Base-by-base conservation (phyloP, 192 early-diverging fungal genomes). In the Coemansia javaensis region DNA sequence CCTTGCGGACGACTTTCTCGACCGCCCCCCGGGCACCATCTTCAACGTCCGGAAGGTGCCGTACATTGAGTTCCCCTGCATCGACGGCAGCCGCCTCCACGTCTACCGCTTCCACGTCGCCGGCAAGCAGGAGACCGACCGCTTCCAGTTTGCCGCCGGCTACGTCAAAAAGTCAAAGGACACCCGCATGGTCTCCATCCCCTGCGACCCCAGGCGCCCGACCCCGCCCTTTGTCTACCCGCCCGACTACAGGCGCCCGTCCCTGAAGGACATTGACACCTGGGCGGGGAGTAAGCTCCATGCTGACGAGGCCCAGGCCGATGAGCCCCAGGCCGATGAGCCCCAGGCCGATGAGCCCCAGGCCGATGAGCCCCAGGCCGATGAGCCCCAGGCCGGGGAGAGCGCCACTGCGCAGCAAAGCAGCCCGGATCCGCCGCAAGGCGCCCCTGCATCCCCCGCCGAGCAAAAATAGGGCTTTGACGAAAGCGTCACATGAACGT, bases 61-160 rank as follows among this genome's bases (percentile, higher is more conserved):
- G 16, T 69, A 61, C 16, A 20, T 69, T 14, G 66, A 69, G 46
- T 33, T 69, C 9, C 7, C 44, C 2, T 69, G 66, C 32, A 53
- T 69, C 12, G 66, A 50, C 20, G 66, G 66, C 7, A 40, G 45
- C n/a, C 59, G 66, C 14, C 40, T 69, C 14, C 59, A 57, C 27
- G 66, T 34, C 0, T 56, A 40, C 8, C 35, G 59, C 25, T 69
- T 69, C 17, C 42, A 33, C 16, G 58, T 61, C 2, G 53, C 53
- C 7, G 53, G 53, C 30, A 69, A 69, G 49, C 43, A 44, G 18
- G 28, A 44, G 11, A 21, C 28, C 15, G 66, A 69, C 36, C 8
- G 35, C 5, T 49, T 53, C 40, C 66, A 69, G 50, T 69, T 69
- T 41, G 39, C 20, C 3, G 53, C 53, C 3, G 66, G 66, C 0